Evolutionary conservation across 163 green algal genomes (phyloP).

Genomic region (Trebouxiophyceae sp.): DNA sequence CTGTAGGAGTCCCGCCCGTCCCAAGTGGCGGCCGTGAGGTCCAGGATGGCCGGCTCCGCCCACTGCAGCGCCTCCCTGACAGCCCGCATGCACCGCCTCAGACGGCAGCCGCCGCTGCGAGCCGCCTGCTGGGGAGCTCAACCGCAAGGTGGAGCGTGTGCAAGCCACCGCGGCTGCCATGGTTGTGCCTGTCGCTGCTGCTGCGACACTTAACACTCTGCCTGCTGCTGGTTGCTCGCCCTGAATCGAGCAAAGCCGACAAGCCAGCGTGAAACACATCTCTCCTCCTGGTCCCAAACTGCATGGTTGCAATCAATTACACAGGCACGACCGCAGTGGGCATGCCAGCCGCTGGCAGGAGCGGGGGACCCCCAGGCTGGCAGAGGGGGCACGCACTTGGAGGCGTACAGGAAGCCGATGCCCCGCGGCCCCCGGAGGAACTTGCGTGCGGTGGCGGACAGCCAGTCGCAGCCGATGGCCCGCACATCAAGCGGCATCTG

Average conservation of each 20-base stretch:
- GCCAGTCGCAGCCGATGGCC: slow-evolving; percentile 50
- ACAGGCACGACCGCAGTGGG: not conserved
- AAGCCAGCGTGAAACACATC: no score
- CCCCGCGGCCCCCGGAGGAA: slow-evolving; percentile 56
- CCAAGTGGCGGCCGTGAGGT: slow-evolving; percentile 38
- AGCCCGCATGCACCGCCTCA: no score
- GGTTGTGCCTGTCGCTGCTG: no score
- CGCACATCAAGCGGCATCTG: slow-evolving; percentile 63
- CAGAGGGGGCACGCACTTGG: slow-evolving; percentile 13
- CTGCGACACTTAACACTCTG: no score
- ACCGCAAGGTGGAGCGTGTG: no score
- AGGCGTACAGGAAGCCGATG: slow-evolving; percentile 54
- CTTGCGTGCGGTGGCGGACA: slow-evolving; percentile 61
- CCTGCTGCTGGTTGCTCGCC: no score
- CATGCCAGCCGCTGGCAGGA: not conserved
- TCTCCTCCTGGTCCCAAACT: not conserved
- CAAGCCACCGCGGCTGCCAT: no score
- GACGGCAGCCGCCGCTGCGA: no score
- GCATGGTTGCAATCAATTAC: not conserved
- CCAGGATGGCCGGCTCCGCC: slow-evolving; percentile 38
- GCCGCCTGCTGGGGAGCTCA: no score
- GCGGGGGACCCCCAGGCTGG: not conserved
- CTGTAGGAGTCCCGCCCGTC: slow-evolving; percentile 11
- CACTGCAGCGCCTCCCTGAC: slow-evolving; percentile 21
- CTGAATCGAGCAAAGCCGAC: no score